Percentiles rank a stretch among this genome's conserved stretches.
phyloP scores from a whole-genome alignment of 495 filamentous ascomycete genomes.

The Lophiostoma macrostomum region DNA sequence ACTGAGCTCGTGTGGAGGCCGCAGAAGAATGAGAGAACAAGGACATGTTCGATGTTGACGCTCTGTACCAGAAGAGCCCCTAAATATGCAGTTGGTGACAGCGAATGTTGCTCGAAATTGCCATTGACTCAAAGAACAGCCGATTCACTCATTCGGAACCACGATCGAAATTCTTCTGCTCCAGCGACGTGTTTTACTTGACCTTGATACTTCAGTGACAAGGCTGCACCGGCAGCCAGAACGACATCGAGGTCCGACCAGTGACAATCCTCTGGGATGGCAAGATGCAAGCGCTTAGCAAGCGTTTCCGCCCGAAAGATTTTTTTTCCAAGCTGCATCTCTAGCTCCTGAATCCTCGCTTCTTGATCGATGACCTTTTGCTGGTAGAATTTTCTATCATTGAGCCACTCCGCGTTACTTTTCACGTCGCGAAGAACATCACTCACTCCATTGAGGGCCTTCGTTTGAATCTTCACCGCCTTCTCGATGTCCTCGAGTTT shows the following conservation, averaged over 20 bases:
- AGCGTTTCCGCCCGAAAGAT: neutral
- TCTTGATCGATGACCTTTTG: neutral
- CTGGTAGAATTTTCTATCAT: neutral
- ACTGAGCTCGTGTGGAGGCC: neutral
- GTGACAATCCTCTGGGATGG: neutral
- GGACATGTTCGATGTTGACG: neutral
- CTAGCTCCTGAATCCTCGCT: neutral
- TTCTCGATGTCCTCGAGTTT: too few relatives aligned
- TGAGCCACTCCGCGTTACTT: neutral
- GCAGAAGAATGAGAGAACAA: constrained; percentile 5
- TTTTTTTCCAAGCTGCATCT: neutral
- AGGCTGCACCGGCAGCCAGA: too few relatives aligned
- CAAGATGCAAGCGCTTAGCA: neutral
- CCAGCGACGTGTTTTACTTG: neutral
- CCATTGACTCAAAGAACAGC: neutral
- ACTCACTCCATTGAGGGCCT: neutral
- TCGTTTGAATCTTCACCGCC: neutral
- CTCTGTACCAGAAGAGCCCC: neutral
- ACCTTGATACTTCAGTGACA: neutral
- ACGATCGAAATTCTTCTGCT: neutral
- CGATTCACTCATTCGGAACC: neutral
- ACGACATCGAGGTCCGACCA: too few relatives aligned
- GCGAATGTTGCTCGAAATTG: neutral
- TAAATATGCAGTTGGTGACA: neutral
- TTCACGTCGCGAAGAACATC: neutral